Evolutionary conservation across 2,329 filamentous ascomycete genomes (phyloP).

Genomic region (Colletotrichum somersetense): DNA sequence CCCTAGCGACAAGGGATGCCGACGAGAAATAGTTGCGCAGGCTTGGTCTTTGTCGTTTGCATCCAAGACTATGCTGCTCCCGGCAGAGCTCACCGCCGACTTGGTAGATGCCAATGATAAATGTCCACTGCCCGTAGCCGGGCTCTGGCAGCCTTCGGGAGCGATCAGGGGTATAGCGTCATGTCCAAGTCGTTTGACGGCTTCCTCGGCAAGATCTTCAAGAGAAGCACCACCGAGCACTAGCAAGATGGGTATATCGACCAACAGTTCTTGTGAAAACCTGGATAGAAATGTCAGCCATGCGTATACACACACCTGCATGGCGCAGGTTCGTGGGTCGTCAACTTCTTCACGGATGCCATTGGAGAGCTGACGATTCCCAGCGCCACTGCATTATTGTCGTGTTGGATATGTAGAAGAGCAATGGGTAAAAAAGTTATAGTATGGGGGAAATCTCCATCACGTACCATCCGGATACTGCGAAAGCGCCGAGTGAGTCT

Average conservation of each 20-base stretch:
- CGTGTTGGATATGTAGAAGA: neutral
- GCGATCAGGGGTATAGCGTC: conserved; percentile 16
- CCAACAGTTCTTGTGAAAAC: conserved; percentile 58
- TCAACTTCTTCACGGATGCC: neutral
- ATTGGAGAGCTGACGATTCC: neutral
- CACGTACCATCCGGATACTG: conserved; percentile 49
- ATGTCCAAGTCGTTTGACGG: conserved; percentile 8
- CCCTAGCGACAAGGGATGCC: conserved; percentile 8
- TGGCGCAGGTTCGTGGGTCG: neutral
- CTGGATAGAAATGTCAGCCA: conserved; percentile 42
- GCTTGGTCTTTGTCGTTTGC: neutral
- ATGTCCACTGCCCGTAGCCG: neutral
- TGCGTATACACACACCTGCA: neutral
- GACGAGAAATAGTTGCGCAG: neutral
- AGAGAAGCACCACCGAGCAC: conserved; percentile 53
- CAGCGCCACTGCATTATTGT: neutral
- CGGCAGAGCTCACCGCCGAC: neutral
- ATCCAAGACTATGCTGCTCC: neutral
- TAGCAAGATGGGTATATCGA: conserved; percentile 61
- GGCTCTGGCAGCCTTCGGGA: neutral
- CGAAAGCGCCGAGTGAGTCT: conserved; percentile 47
- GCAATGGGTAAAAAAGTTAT: neutral
- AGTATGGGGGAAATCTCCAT: neutral
- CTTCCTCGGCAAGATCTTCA: conserved; percentile 34
- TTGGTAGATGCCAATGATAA: neutral